Evolutionary conservation across 2,329 filamentous ascomycete species (phyloP), one percentile per base, ranked within the genome.

Genomic region (Reticulascus tulasneorum): DNA sequence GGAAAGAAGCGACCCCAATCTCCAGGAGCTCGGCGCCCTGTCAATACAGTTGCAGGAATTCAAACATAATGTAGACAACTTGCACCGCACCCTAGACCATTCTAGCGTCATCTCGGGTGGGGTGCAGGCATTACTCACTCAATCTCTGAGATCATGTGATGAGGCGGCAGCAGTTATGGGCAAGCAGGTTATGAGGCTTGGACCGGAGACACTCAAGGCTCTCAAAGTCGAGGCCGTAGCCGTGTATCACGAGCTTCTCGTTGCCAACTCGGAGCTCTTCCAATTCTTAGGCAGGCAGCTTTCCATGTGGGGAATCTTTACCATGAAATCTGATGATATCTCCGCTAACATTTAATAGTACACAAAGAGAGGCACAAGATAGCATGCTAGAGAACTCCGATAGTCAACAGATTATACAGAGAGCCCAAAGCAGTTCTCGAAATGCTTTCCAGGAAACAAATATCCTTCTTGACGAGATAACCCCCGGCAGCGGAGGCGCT

Each of bases 161-260:
- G 45, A 38, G 5, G 44, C 49, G 5, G 44, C 47, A 15, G 58
- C 54, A 2, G 47, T 47, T 12, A 30, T 62, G 23, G 53, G 54
- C 25, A 62, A 62, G 42, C 59, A 63, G 48, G 33, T 58, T 1
- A 52, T 56, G 50, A 49, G 57, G 5, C 37, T 63, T 32, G 50
- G 54, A 21, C 36, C 47, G 0, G 46, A 50, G 15, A 55, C 47
- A 15, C 37, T 53, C 17, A 29, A 31, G 1, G 32, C 40, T 10
- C 11, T 59, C 16, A 51, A 59, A 35, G 38, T 42, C 17, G 46
- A 47, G 8, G 53, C 54, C 40, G 22, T 61, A 18, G 20, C 33
- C 7, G 47, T 46, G 12, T 51, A 58, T 9, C 42, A 46, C 19
- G 40, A 51, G 19, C 41, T 49, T 3, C 34, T 59, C 5, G 33